Percentiles rank a stretch among this genome's conserved stretches.
Conservation (phyloP, 2,329 filamentous ascomycete genomes). For the Penicillium sp. region DNA sequence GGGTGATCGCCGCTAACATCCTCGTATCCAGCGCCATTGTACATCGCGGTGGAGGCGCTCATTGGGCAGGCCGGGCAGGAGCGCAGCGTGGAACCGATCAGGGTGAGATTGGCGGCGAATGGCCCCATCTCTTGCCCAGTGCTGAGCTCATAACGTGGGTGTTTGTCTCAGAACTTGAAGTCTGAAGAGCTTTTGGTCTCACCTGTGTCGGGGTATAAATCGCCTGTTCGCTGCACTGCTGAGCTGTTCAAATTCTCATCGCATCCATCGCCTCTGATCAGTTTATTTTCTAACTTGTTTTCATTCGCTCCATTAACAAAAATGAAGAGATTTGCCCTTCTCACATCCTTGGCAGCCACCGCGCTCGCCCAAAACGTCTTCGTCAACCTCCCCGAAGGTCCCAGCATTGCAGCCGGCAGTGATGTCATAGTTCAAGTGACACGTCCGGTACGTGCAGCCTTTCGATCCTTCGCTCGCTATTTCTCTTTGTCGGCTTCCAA, state of each 20-base stretch:
- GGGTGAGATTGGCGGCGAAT: not conserved
- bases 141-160: not conserved
- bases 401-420: constrained; percentile 26
- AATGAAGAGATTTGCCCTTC: constrained; percentile 30
- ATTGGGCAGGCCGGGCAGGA: not conserved
- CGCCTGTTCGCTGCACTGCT: not conserved
- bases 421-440: constrained; percentile 35
- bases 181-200: not conserved
- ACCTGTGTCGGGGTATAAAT: not conserved
- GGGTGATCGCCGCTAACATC: not conserved
- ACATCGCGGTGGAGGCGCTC: not conserved
- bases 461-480: not conserved
- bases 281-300: not conserved
- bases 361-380: constrained; percentile 34
- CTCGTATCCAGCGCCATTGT: not conserved
- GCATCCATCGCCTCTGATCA: not conserved
- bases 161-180: not conserved
- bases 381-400: constrained; percentile 31
- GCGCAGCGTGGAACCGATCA: not conserved
- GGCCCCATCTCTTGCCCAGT: not conserved
- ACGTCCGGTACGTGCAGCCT: constrained; percentile 31
- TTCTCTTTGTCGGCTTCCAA: not conserved
- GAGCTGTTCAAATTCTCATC: not conserved
- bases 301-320: constrained; percentile 2
- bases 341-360: constrained; percentile 27